phyloP scores from a whole-genome alignment of 1,284 basidiomycete genomes.

The Fistulinella staudtii region DNA sequence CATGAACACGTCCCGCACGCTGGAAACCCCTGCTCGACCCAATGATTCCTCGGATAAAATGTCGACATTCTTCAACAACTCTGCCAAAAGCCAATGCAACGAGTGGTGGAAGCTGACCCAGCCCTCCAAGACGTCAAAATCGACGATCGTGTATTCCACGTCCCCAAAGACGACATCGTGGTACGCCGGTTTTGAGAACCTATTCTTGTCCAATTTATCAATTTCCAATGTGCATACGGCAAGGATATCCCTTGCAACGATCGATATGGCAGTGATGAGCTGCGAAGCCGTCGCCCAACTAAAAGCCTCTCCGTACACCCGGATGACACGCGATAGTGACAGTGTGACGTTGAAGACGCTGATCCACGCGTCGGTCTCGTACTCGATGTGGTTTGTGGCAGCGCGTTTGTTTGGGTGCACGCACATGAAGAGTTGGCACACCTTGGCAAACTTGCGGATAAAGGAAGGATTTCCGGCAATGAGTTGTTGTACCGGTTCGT shows the following conservation, averaged over 20 bases:
- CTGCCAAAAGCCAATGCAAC: conserved; percentile 88
- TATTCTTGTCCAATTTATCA: conserved; percentile 60
- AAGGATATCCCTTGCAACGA: conserved; percentile 71
- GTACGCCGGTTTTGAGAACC: conserved; percentile 58
- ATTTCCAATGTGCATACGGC: conserved; percentile 64
- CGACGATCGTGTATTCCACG: conserved; percentile 56
- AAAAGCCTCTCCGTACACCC: conserved; percentile 84
- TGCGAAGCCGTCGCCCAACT: conserved; percentile 52
- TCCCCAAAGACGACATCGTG: conserved; percentile 66
- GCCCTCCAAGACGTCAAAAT: conserved; percentile 78
- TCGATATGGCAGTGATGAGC: conserved; percentile 65
- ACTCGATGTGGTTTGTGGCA: conserved; percentile 81
- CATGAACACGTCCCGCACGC: conserved; percentile 59
- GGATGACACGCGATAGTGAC: conserved; percentile 82
- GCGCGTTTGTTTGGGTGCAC: conserved; percentile 89
- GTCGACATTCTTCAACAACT: conserved; percentile 81
- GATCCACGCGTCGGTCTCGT: conserved; percentile 92
- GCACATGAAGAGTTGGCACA: conserved; percentile 86
- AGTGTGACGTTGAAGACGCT: conserved; percentile 90
- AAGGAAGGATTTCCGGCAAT: conserved; percentile 60
- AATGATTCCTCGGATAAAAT: conserved; percentile 57
- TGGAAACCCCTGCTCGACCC: conserved; percentile 46
- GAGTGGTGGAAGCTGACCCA: conserved; percentile 95
- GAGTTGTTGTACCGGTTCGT: conserved; percentile 70
- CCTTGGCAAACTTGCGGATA: conserved; percentile 52